Evolutionary conservation across 129 eudicot genomes (phyloP).

Genomic region (Pulicaria dysenterica): DNA sequence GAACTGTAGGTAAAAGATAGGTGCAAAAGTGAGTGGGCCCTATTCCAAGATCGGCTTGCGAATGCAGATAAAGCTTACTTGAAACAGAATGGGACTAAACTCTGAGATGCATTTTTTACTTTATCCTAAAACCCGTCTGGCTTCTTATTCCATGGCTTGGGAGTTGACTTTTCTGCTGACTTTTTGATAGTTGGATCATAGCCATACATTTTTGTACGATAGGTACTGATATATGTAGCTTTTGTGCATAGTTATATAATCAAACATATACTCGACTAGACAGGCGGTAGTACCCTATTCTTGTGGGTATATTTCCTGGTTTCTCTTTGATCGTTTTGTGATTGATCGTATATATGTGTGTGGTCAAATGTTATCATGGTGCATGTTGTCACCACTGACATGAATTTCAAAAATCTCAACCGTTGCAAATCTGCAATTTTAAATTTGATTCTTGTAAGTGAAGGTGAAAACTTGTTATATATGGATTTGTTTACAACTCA

Average conservation of each 20-base stretch:
- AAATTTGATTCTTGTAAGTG: not conserved
- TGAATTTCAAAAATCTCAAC: too few relatives aligned
- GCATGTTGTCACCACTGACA: not conserved
- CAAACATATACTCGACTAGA: slow-evolving; percentile 16
- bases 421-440: slow-evolving; percentile 3
- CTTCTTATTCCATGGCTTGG: slow-evolving; percentile 9
- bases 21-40: slow-evolving; percentile 72
- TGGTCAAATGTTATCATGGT: not conserved
- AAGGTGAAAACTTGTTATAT: too few relatives aligned
- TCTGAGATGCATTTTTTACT: slow-evolving; percentile 19
- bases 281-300: slow-evolving; percentile 18
- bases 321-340: not conserved
- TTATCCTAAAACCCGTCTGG: slow-evolving; percentile 16
- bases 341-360: not conserved
- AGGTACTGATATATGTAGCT: slow-evolving; percentile 25
- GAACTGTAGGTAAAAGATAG: slow-evolving; percentile 64
- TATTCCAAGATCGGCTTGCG: slow-evolving; percentile 60
- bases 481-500: too few relatives aligned
- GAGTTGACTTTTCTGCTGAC: slow-evolving; percentile 20
- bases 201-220: slow-evolving; percentile 30
- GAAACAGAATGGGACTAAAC: slow-evolving; percentile 35
- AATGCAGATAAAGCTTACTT: slow-evolving; percentile 68
- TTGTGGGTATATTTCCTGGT: not conserved
- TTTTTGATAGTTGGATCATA: not conserved
- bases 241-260: slow-evolving; percentile 22